phyloP scores from a whole-genome alignment of 176 grass and related monocot genomes.

The Ampelocalamus luodianensis region DNA sequence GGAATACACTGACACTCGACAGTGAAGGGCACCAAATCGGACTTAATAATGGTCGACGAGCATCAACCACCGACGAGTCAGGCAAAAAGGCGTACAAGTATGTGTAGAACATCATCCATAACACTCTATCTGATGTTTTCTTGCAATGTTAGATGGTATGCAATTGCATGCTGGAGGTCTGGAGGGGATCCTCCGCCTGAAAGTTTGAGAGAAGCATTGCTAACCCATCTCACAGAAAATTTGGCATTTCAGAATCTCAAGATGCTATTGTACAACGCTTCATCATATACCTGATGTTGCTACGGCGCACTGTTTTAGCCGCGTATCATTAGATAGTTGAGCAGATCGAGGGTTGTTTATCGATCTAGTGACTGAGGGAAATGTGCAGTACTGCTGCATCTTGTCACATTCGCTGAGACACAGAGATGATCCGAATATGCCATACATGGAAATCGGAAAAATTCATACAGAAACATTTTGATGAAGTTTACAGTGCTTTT shows the following conservation, averaged over 20 bases:
- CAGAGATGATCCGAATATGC: neutral
- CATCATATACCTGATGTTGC: neutral
- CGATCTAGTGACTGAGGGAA: neutral
- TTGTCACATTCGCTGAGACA: neutral
- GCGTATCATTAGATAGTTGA: neutral
- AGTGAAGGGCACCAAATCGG: conserved; percentile 37
- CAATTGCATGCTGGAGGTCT: neutral
- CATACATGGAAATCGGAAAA: neutral
- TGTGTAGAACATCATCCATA: neutral
- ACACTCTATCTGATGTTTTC: too few species aligned
- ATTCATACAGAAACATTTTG: neutral
- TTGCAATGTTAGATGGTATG: neutral
- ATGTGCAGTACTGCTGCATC: neutral
- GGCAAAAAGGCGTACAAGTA: neutral
- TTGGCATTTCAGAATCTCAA: neutral
- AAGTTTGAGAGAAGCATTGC: neutral
- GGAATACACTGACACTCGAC: conserved; percentile 30
- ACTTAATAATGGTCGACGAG: neutral
- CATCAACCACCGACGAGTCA: neutral
- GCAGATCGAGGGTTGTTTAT: neutral
- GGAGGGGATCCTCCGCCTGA: neutral
- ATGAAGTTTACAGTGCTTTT: neutral
- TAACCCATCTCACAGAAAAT: neutral
- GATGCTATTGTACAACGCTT: too few species aligned
- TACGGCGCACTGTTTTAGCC: neutral